A percentile compares a stretch with the other conserved stretches of the same genome.
phyloP scores from a whole-genome alignment of 73 alveolate genomes.

The Paramecium octaurelia region DNA sequence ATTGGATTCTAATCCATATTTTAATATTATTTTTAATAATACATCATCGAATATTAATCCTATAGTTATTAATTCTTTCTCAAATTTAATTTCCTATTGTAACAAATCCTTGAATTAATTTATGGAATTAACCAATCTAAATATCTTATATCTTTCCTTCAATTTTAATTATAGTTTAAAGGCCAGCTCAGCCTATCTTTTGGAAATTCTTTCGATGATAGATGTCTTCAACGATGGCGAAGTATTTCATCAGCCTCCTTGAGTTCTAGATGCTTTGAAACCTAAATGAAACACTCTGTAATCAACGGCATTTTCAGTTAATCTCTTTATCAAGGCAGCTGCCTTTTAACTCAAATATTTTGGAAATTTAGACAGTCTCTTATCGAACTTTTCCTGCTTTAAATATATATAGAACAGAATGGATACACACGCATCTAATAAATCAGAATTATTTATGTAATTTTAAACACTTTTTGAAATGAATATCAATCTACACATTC shows the following conservation, averaged over 20 bases:
- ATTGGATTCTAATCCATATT: not conserved
- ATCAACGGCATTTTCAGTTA: not conserved
- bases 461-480: not conserved
- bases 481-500: slow-evolving; percentile 77
- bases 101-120: not conserved
- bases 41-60: not conserved
- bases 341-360: not conserved
- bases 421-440: slow-evolving; percentile 72
- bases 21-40: not conserved
- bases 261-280: slow-evolving; percentile 69
- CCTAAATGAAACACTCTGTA: not conserved
- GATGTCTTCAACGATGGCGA: slow-evolving; percentile 82
- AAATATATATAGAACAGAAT: slow-evolving; percentile 56
- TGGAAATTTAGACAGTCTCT: not conserved
- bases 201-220: slow-evolving; percentile 70
- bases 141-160: not conserved
- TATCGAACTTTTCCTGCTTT: not conserved
- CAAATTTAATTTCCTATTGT: not conserved
- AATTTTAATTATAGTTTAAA: not conserved
- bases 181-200: not conserved
- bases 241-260: slow-evolving; percentile 83
- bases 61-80: not conserved
- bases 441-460: slow-evolving; percentile 63
- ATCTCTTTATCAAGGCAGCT: not conserved
- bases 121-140: not conserved